Conservation (phyloP, 805 yeast species). For the Pichia scutulata region DNA sequence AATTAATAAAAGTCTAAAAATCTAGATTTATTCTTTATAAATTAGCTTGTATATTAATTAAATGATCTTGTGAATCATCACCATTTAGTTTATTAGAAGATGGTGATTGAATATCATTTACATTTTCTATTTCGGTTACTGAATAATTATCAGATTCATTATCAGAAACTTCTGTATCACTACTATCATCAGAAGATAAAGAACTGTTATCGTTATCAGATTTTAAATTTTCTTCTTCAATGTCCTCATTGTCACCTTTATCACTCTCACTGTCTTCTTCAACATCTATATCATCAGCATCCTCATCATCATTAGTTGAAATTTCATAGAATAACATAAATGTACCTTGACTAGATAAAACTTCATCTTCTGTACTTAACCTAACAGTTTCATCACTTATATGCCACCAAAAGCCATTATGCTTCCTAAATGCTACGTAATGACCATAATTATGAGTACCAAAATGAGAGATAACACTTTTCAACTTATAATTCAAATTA, state of each 20-base stretch:
- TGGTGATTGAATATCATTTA: neutral
- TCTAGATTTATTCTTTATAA: neutral
- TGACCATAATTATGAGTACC: conserved; percentile 99
- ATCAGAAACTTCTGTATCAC: neutral
- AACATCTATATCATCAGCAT: conserved; percentile 1
- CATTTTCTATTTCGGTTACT: neutral
- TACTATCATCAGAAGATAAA: neutral
- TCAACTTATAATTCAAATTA: conserved; percentile 53
- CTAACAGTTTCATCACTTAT: conserved; percentile 86
- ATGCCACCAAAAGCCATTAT: conserved; percentile 90
- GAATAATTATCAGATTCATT: neutral
- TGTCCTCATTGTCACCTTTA: conserved; percentile 8
- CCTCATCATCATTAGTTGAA: conserved; percentile 18
- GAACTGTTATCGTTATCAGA: neutral
- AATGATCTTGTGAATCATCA: conserved; percentile 1
- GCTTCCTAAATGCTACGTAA: conserved; percentile 79
- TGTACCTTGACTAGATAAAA: conserved; percentile 73
- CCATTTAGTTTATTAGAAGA: neutral
- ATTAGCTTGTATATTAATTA: conserved; percentile 7
- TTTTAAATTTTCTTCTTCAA: conserved; percentile 1
- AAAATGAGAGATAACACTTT: conserved; percentile 84
- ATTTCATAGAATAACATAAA: conserved; percentile 87
- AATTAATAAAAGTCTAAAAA: neutral
- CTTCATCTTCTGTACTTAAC: conserved; percentile 73
- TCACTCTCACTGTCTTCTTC: conserved; percentile 11